These are phyloP conservation scores for Aspergillus bertholletiae DNA, from an alignment of 495 filamentous ascomycete species.

Conservation along the genomic window DNA sequence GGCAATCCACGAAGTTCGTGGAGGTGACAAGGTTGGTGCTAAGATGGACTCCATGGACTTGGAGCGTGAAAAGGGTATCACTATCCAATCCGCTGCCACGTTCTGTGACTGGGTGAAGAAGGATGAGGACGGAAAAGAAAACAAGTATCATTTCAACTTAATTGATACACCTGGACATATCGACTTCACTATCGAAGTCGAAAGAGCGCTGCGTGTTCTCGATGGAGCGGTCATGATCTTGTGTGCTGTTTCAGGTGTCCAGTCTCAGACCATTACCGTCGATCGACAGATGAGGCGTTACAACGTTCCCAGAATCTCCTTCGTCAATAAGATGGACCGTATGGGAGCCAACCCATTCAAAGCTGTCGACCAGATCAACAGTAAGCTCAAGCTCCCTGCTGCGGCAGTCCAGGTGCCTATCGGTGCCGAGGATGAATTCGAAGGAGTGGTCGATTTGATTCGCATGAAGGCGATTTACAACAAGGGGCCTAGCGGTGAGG, in stretches of 20 bases:
- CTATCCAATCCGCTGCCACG: conserved; percentile 95
- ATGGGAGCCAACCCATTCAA: conserved; percentile 99
- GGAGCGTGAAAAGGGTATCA: conserved; percentile 97
- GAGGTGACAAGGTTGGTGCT: conserved; percentile 90
- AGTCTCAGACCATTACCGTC: conserved; percentile 97
- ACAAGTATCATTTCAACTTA: conserved; percentile 95
- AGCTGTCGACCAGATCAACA: conserved; percentile 94
- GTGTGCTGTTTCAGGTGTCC: conserved; percentile 95
- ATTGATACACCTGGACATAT: conserved; percentile 99
- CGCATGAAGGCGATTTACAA: conserved; percentile 91
- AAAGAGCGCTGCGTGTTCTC: conserved; percentile 90
- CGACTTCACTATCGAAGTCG: conserved; percentile 99
- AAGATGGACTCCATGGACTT: conserved; percentile 99
- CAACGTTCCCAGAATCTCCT: conserved; percentile 91
- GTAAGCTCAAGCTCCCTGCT: conserved; percentile 86
- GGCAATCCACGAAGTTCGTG: conserved; percentile 95
- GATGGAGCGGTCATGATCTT: conserved; percentile 99
- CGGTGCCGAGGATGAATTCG: conserved; percentile 85
- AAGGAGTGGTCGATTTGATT: conserved; percentile 92
- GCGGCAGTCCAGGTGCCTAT: conserved; percentile 96
- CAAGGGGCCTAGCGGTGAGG: conserved; percentile 73
- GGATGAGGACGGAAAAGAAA: conserved; percentile 66
- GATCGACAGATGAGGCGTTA: conserved; percentile 98
- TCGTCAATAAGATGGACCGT: conserved; percentile 99
- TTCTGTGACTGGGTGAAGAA: conserved; percentile 97